These are phyloP conservation scores for Dipteronia dyeriana DNA, from an alignment of 345 rosid genomes.

Conservation along the genomic window DNA sequence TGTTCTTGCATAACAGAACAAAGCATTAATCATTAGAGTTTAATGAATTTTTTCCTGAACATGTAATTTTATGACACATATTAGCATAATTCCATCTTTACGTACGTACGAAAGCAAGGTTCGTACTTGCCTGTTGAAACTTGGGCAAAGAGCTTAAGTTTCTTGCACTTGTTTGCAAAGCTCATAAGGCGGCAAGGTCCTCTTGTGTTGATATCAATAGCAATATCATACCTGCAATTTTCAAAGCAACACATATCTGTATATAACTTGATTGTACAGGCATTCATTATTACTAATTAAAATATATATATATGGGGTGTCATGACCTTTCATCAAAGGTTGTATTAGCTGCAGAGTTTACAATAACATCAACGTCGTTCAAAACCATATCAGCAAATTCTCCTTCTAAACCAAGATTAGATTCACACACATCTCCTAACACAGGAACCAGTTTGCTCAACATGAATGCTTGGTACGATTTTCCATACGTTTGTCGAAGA, in stretches of 20 bases:
- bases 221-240: slow-evolving; percentile 41
- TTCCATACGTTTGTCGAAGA: slow-evolving; percentile 70
- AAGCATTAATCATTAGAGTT: background rate
- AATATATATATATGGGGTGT: too few species aligned
- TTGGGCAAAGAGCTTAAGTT: slow-evolving; percentile 41
- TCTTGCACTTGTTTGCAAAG: slow-evolving; percentile 37
- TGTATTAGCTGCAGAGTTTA: slow-evolving; percentile 68
- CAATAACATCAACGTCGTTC: slow-evolving; percentile 54
- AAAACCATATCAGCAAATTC: slow-evolving; percentile 57
- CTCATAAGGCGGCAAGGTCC: slow-evolving; percentile 39
- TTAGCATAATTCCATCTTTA: background rate
- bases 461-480: slow-evolving; percentile 76
- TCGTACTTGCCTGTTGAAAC: slow-evolving; percentile 38
- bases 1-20: slow-evolving; percentile 24
- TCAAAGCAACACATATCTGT: slow-evolving; percentile 6
- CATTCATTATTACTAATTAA: background rate
- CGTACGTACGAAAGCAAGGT: background rate
- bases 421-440: slow-evolving; percentile 67
- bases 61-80: background rate
- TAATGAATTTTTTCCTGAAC: background rate
- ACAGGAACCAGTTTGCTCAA: slow-evolving; percentile 81
- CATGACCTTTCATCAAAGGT: slow-evolving; percentile 71
- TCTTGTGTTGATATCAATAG: slow-evolving; percentile 36
- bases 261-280: too few species aligned
- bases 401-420: slow-evolving; percentile 66